Percentiles rank a stretch among this genome's conserved stretches.
phyloP scores from a whole-genome alignment of 2,329 filamentous ascomycete species.

The Fusarium protoensiforme region DNA sequence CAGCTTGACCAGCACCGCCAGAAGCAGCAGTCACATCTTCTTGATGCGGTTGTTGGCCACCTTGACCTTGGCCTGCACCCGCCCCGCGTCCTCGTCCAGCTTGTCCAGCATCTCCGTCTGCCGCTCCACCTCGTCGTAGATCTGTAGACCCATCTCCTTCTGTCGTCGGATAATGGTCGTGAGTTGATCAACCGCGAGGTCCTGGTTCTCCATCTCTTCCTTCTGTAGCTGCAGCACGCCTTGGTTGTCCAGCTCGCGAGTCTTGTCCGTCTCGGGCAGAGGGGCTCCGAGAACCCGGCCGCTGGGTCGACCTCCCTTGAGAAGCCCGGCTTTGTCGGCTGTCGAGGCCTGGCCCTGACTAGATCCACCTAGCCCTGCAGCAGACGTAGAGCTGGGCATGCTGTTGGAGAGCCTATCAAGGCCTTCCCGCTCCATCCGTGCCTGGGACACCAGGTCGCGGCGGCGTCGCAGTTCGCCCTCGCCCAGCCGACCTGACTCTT shows the following conservation, averaged over 20 bases:
- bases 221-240: slow-evolving; percentile 80
- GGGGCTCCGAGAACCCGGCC: slow-evolving; percentile 79
- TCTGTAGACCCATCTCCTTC: slow-evolving; percentile 81
- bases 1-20: slow-evolving; percentile 40
- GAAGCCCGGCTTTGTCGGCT: slow-evolving; percentile 62
- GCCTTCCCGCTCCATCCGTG: slow-evolving; percentile 79
- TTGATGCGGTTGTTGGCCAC: slow-evolving; percentile 79
- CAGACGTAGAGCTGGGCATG: slow-evolving; percentile 48
- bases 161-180: slow-evolving; percentile 77
- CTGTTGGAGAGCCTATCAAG: slow-evolving; percentile 78
- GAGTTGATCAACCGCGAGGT: slow-evolving; percentile 76
- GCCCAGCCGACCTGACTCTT: slow-evolving; percentile 68
- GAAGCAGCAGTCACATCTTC: slow-evolving; percentile 65
- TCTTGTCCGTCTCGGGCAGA: slow-evolving; percentile 79
- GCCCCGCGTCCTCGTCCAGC: slow-evolving; percentile 73
- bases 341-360: slow-evolving; percentile 61
- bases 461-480: slow-evolving; percentile 80
- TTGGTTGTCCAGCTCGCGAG: slow-evolving; percentile 79
- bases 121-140: slow-evolving; percentile 77
- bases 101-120: slow-evolving; percentile 78
- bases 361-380: slow-evolving; percentile 53
- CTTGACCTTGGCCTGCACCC: slow-evolving; percentile 74
- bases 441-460: slow-evolving; percentile 75
- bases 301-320: slow-evolving; percentile 52
- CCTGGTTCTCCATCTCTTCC: slow-evolving; percentile 80